Evolutionary conservation across 257 asterid species (phyloP), one percentile per base, ranked within the genome.

Genomic region (Hygrophila difformis): DNA sequence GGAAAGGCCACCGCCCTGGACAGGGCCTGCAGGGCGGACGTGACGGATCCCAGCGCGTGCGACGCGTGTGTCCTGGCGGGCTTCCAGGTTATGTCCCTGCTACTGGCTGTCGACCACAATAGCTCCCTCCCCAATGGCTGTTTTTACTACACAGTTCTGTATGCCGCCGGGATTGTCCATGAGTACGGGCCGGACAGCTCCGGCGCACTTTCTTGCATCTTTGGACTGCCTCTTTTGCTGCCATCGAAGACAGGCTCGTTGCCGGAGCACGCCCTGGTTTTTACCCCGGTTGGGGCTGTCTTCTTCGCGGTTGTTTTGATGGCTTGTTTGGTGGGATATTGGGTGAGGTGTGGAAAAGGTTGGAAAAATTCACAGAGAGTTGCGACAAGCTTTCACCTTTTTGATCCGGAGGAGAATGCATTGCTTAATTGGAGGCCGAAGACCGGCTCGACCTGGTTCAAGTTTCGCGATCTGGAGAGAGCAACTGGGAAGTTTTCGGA

Each of bases 131-230:
- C 95, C 26, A 58, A 49, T 8, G 57, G 68, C n/a, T 88, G 95
- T 24, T 88, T 77, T 64, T 68, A 84, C 65, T 81, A 78, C 56
- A 19, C 87, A 1, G 13, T 78, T 58, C 35, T 84, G 11, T 88
- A 88, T 71, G 97, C 95, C 68, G 95, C 95, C 65, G 95, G 95
- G 12, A 43, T 88, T 59, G 75, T 67, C 14, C 72, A 76, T 63
- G 65, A 81, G 62, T 62, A 44, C 42, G 97, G 95, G 11, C 94
- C 97, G 40, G 65, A 78, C 20, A 69, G 94, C 44, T 46, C 49
- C 61, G 81, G 82, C 59, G 66, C 81, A 40, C 60, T 70, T 42
- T 63, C 91, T 0, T 84, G 97, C 56, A 72, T 87, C 5, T 66
- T 87, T 34, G 70, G 86, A 20, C 66, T 87, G 42, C 70, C 80